Percentiles rank a stretch among this genome's conserved stretches.
Conservation (phyloP, 2,329 filamentous ascomycete species). For the Tolypocladium guangdongense region DNA sequence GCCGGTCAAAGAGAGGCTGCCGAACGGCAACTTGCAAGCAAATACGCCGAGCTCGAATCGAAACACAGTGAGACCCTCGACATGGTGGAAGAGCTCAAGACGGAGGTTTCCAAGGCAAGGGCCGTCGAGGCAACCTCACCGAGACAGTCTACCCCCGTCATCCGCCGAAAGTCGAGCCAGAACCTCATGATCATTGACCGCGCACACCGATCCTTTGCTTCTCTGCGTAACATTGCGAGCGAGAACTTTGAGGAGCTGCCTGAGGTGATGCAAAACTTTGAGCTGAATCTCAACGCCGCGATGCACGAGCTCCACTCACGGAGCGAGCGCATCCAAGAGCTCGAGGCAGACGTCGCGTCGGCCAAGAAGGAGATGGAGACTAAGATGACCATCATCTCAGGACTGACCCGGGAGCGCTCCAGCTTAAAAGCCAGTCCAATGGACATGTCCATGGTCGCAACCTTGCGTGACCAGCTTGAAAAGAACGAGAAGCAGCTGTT, state of each 20-base stretch:
- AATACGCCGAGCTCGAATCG: constrained; percentile 73
- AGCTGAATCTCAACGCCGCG: constrained; percentile 79
- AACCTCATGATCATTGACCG: constrained; percentile 80
- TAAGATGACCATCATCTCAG: constrained; percentile 93
- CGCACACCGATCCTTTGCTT: constrained; percentile 81
- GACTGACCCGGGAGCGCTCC: constrained; percentile 82
- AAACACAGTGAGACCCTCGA: constrained; percentile 74
- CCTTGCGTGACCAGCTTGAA: constrained; percentile 77
- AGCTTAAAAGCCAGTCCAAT: constrained; percentile 76
- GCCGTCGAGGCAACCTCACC: constrained; percentile 48
- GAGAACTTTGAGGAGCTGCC: constrained; percentile 77
- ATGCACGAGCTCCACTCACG: constrained; percentile 85
- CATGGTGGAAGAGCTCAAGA: constrained; percentile 84
- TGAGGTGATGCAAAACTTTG: constrained; percentile 84
- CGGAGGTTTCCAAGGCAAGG: constrained; percentile 71
- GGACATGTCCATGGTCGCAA: constrained; percentile 83
- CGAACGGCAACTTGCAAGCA: constrained; percentile 60
- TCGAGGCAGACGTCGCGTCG: constrained; percentile 73
- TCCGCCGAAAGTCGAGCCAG: constrained; percentile 87
- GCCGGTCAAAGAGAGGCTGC: constrained; percentile 68
- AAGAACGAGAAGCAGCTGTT: constrained; percentile 75
- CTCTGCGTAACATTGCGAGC: constrained; percentile 74
- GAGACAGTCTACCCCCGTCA: constrained; percentile 60
- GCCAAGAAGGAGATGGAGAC: constrained; percentile 94
- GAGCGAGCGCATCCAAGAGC: constrained; percentile 79